Evolutionary conservation across 2,329 filamentous ascomycete species (phyloP), one percentile per base, ranked within the genome.

Genomic region (Phyllosticta citriasiana): DNA sequence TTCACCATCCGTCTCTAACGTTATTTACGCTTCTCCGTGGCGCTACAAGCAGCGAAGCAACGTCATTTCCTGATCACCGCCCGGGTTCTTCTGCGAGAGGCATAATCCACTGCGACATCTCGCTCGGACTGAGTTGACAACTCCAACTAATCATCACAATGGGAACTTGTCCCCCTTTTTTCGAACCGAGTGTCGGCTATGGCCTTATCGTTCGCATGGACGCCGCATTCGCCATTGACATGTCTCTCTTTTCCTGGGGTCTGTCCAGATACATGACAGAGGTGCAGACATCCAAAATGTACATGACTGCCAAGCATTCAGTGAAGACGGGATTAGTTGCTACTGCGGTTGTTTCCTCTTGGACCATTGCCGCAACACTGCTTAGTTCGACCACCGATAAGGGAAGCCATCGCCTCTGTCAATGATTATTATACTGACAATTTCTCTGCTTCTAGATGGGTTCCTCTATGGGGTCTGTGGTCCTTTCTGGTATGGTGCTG

Each of bases 401-500:
- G 59, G 51, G 5, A 16, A 14, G 10, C 33, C 2, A 16, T 4
- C 2, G 33, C 33, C 1, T 27, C 19, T 57, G 22, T n/a, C n/a
- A n/a, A 26, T 26, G 3, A 4, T 4, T 3, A n/a, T 24, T 16
- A 47, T 2, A 26, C 33, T 53, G 51, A 22, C 10, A 19, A 53
- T 53, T 27, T 30, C 19, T 30, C 27, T 8, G 14, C 40, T n/a
- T n/a, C 7, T 24, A 57, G 59, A 61, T 57, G 63, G 53, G 14
- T 65, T 65, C 54, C 35, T 56, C n/a, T 64, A 65, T 35, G 64
- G 64, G 24, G 56, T 65, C 16, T 57, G 56, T 6, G 71, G 71
- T 0, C 69, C 71, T 0, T 65, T 72, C 26, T 72, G 69, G 69
- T 71, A 72, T 61, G 70, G 67, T 14, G 68, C 69, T 27, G 70